phyloP scores from a whole-genome alignment of 208 protist genomes.

The Crithidia brevicula region DNA sequence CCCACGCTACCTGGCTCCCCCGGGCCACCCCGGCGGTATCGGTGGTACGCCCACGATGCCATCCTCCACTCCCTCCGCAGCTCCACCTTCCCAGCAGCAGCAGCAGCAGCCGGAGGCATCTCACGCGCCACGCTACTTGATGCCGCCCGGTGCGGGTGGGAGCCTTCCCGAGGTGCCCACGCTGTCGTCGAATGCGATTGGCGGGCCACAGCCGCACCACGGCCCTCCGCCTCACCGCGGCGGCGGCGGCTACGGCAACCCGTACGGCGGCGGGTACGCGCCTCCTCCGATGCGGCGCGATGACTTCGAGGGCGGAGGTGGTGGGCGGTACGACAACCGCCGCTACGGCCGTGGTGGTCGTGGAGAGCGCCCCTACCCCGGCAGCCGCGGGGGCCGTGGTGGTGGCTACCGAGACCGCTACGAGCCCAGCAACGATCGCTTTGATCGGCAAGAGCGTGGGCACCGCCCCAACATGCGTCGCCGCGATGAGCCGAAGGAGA shows the following conservation, averaged over 20 bases:
- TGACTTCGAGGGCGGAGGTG: conserved; percentile 21
- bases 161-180: conserved; percentile 18
- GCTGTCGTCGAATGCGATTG: conserved; percentile 12
- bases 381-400: conserved; percentile 1
- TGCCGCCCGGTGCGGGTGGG: conserved; percentile 19
- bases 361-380: conserved; percentile 13
- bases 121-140: conserved; percentile 21
- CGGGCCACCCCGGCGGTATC: neutral
- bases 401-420: conserved; percentile 9
- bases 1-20: neutral
- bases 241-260: conserved; percentile 11
- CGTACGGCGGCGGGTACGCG: conserved; percentile 5
- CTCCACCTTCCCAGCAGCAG: neutral
- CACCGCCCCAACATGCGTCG: conserved; percentile 7
- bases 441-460: conserved; percentile 18
- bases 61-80: neutral
- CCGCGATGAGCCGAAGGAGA: conserved; percentile 28
- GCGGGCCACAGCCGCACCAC: conserved; percentile 13
- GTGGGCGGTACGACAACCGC: conserved; percentile 8
- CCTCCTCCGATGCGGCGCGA: conserved; percentile 18
- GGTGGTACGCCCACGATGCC: too few relatives aligned
- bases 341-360: conserved; percentile 20
- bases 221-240: conserved; percentile 4
- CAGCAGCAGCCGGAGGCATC: neutral
- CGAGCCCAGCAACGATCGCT: conserved; percentile 11